Conservation (phyloP, 192 early-diverging fungal species). For the Spizellomyces punctatus region DNA sequence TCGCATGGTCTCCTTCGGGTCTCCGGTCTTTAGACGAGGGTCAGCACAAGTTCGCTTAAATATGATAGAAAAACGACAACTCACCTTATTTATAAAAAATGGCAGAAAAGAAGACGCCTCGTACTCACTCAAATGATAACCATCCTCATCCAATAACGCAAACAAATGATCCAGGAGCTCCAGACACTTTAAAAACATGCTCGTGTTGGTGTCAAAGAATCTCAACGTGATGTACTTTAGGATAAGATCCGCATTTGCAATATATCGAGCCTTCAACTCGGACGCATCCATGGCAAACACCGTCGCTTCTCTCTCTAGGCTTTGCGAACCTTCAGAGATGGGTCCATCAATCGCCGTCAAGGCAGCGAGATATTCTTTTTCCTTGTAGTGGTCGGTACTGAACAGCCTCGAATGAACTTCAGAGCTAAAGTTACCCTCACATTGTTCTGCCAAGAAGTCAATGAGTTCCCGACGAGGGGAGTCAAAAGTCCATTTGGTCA, state of each 20-base stretch:
- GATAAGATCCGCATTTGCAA: constrained; percentile 77
- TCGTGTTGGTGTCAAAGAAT: constrained; percentile 91
- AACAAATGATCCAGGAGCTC: constrained; percentile 80
- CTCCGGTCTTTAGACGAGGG: constrained; percentile 65
- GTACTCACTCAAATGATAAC: constrained; percentile 73
- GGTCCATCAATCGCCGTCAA: constrained; percentile 71
- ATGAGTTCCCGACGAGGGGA: constrained; percentile 63
- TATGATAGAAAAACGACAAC: constrained; percentile 2
- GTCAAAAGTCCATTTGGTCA: constrained; percentile 74
- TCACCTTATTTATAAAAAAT: constrained; percentile 66
- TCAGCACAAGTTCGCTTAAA: not conserved
- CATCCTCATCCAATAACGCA: constrained; percentile 62
- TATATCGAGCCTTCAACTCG: constrained; percentile 62
- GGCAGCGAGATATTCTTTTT: constrained; percentile 73
- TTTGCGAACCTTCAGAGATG: constrained; percentile 35
- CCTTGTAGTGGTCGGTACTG: constrained; percentile 83
- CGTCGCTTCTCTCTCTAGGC: too few relatives aligned
- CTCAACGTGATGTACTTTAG: constrained; percentile 87
- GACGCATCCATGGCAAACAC: not conserved
- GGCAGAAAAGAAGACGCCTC: constrained; percentile 81
- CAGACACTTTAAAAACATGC: constrained; percentile 80
- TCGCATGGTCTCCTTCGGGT: constrained; percentile 82
- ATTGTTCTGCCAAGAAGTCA: constrained; percentile 65
- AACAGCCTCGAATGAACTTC: constrained; percentile 67
- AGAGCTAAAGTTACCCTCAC: constrained; percentile 59